Base-by-base conservation (phyloP, 108 stramenopile genomes). In the Nitzschia sp. region DNA sequence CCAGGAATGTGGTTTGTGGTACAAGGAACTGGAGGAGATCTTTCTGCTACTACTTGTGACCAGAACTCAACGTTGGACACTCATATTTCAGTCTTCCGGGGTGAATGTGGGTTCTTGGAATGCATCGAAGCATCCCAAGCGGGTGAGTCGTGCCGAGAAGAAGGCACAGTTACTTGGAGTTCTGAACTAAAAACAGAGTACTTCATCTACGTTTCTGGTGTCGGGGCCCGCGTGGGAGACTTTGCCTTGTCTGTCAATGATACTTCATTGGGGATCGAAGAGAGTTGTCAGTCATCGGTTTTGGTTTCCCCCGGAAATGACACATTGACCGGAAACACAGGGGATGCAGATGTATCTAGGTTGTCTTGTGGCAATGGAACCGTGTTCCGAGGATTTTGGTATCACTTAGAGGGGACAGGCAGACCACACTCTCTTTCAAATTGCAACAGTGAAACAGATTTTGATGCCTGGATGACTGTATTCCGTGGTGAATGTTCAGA, bases 1-100 rank as follows among this genome's bases (percentile, higher is more conserved):
- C 67, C 67, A 37, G 74, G 74, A 10, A 55, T 68, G 29, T 75
- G 74, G 74, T 75, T 69, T 56, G 40, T 54, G 8, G 67, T 75
- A 12, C 43, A 24, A 37, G 74, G 74, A 63, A 75, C 67, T 50
- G 74, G 74, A 41, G 43, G 55, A 2, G 10, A 62, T 11, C 66
- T 75, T 17, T 46, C 56, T 42, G 74, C 56, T n/a, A 57, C 67
- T 1, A 75, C 74, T 22, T 75, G 74, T 39, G 53, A 66, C 9
- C 34, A 34, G n/a, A 37, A 50, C 9, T 40, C 60, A 11, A 61
- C 56, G 34, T 60, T 75, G 10, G 73, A 75, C 41, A 61, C 73
- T 2, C 60, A 75, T 46, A 63, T 75, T 57, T 75, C 73, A 11
- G 60, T 75, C 0, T 76, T 70, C 51, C 37, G 64, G 10, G 46